Evolutionary conservation across 345 rosid species (phyloP).

Genomic region (Sonneratia alba): DNA sequence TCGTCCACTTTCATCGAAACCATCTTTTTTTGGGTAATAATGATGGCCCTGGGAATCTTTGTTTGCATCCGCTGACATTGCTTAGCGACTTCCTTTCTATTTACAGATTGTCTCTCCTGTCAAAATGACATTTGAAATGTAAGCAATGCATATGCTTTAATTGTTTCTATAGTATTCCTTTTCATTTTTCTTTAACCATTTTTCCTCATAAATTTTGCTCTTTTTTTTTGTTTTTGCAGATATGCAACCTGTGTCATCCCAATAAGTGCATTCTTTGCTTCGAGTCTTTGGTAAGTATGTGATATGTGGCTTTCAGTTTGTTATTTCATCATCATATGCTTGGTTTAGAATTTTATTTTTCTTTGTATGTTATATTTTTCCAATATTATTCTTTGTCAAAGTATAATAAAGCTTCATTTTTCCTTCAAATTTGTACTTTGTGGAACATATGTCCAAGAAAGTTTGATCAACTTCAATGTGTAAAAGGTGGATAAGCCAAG

Average conservation of each 20-base stretch:
- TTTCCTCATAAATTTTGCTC: constrained; percentile 4
- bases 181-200: not conserved
- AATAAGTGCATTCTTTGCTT: constrained; percentile 97
- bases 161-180: not conserved
- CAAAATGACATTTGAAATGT: constrained; percentile 98
- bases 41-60: not conserved
- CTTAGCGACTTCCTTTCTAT: not conserved
- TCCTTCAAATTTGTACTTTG: not conserved
- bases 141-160: constrained; percentile 22
- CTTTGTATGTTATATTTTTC: not conserved
- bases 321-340: not conserved
- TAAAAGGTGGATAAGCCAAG: too few relatives aligned
- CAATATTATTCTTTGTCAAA: not conserved
- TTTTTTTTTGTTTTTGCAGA: constrained; percentile 35
- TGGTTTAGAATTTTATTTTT: not conserved
- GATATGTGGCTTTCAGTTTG: not conserved
- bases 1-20: not conserved
- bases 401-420: not conserved
- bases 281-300: constrained; percentile 89
- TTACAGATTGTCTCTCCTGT: constrained; percentile 88
- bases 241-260: constrained; percentile 96
- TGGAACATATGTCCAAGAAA: not conserved
- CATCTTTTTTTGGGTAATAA: not conserved
- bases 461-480: not conserved
- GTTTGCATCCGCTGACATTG: not conserved